Conservation (phyloP, 1,139 yeast species). For the Hansenula sp. region DNA sequence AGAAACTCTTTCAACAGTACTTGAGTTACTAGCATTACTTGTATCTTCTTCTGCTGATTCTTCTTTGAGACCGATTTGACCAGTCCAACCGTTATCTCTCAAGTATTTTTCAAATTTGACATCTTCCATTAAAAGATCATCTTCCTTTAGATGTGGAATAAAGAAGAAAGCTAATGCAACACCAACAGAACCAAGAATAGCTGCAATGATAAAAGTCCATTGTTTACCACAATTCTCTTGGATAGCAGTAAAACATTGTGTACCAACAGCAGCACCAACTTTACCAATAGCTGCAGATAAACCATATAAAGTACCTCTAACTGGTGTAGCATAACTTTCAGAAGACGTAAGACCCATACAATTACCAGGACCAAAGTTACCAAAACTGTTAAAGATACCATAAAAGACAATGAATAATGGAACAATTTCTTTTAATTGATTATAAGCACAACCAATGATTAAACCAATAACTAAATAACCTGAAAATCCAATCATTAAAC, state of each 20-base stretch:
- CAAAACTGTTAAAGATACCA: conserved; percentile 54
- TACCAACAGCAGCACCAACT: conserved; percentile 50
- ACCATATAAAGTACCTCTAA: conserved; percentile 62
- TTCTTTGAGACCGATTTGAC: conserved; percentile 43
- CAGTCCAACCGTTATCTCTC: conserved; percentile 63
- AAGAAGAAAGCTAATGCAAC: conserved; percentile 55
- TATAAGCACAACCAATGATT: conserved; percentile 52
- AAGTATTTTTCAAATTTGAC: conserved; percentile 57
- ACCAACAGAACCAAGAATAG: conserved; percentile 66
- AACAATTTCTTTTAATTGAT: conserved; percentile 41
- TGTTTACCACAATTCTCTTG: conserved; percentile 26
- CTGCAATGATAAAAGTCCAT: conserved; percentile 25
- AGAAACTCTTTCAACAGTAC: conserved; percentile 1
- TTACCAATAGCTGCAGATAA: conserved; percentile 50
- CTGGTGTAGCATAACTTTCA: conserved; percentile 70
- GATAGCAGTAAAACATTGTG: conserved; percentile 29
- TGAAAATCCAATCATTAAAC: conserved; percentile 52
- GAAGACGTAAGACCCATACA: conserved; percentile 66
- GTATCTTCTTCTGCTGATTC: too few species aligned
- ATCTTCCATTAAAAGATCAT: conserved; percentile 66
- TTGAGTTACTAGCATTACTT: too few species aligned
- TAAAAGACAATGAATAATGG: conserved; percentile 54
- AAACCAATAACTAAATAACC: conserved; percentile 60
- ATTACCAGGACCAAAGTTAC: conserved; percentile 77
- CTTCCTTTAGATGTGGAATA: conserved; percentile 63